These are phyloP conservation scores for Monoraphidium neglectum DNA, from an alignment of 139 green algal species.

Conservation along the genomic window DNA sequence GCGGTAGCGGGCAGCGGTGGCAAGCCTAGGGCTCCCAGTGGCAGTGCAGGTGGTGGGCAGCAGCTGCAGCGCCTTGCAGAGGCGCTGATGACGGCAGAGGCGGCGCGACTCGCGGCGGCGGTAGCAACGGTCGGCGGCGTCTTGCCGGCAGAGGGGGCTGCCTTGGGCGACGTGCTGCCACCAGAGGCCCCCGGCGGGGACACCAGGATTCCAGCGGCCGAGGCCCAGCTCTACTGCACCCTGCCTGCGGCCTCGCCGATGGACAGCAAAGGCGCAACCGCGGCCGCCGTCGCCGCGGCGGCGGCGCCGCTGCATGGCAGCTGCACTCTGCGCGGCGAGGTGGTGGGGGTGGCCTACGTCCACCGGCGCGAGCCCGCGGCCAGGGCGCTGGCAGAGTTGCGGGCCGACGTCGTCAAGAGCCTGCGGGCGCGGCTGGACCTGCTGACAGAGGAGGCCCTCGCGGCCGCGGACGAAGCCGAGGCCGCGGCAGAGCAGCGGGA, in stretches of 20 bases:
- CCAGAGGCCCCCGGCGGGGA: constrained; percentile 7
- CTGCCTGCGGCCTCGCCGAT: not conserved
- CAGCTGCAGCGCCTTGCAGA: constrained; percentile 5
- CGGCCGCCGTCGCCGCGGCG: not conserved
- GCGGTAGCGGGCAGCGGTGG: not conserved
- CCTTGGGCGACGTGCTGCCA: not conserved
- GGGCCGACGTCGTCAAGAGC: constrained; percentile 33
- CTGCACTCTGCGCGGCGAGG: constrained; percentile 31
- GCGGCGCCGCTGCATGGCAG: constrained; percentile 11
- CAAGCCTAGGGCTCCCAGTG: too few species aligned
- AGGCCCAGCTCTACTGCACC: not conserved
- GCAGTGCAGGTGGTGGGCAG: not conserved
- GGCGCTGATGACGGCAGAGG: not conserved
- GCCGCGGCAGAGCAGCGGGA: not conserved
- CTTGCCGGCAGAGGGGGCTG: not conserved
- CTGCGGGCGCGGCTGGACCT: constrained; percentile 37
- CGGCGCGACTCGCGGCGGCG: not conserved
- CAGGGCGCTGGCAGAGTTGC: constrained; percentile 31
- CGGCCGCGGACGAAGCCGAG: constrained; percentile 8
- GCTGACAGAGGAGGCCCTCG: constrained; percentile 30
- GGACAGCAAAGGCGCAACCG: not conserved
- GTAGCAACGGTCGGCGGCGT: not conserved
- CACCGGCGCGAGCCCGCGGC: constrained; percentile 34
- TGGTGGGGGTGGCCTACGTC: constrained; percentile 40
- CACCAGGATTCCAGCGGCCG: constrained; percentile 1